These are phyloP conservation scores for Phlegmacium glaucopus DNA, from an alignment of 768 basidiomycete genomes.

Conservation along the genomic window DNA sequence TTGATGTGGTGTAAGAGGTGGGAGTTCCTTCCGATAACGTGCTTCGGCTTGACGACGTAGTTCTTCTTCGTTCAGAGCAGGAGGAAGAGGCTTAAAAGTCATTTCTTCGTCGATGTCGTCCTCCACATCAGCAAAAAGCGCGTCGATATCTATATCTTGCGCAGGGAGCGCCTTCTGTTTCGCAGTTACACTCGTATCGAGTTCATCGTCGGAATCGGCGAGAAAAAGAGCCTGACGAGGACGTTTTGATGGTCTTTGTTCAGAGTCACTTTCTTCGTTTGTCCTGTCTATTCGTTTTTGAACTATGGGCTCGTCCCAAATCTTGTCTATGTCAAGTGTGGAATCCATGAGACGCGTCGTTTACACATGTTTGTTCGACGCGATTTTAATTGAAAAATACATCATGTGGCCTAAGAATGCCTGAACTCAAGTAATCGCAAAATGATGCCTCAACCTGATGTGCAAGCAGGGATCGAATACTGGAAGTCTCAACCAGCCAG, in stretches of 20 bases:
- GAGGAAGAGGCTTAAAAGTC: slow-evolving; percentile 43
- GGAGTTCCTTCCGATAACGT: slow-evolving; percentile 30
- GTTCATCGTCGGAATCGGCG: slow-evolving; percentile 54
- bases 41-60: slow-evolving; percentile 55
- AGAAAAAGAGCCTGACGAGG: slow-evolving; percentile 50
- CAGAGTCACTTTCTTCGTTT: slow-evolving; percentile 15
- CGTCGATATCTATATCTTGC: slow-evolving; percentile 47
- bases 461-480: slow-evolving; percentile 79
- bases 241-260: slow-evolving; percentile 31
- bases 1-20: slow-evolving; percentile 38
- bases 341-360: slow-evolving; percentile 43
- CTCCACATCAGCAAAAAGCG: slow-evolving; percentile 35
- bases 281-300: slow-evolving; percentile 14
- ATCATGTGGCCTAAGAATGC: background rate
- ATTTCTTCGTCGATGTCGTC: slow-evolving; percentile 35
- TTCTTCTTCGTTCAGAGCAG: slow-evolving; percentile 49
- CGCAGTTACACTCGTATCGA: slow-evolving; percentile 25
- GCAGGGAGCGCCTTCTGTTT: slow-evolving; percentile 36
- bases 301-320: slow-evolving; percentile 55
- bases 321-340: slow-evolving; percentile 41
- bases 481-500: slow-evolving; percentile 82
- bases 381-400: slow-evolving; percentile 20
- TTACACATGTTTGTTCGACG: slow-evolving; percentile 33
- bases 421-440: background rate
- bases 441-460: slow-evolving; percentile 36